phyloP scores from a whole-genome alignment of 176 grass and related monocot species.

The Tillandsia leiboldiana region DNA sequence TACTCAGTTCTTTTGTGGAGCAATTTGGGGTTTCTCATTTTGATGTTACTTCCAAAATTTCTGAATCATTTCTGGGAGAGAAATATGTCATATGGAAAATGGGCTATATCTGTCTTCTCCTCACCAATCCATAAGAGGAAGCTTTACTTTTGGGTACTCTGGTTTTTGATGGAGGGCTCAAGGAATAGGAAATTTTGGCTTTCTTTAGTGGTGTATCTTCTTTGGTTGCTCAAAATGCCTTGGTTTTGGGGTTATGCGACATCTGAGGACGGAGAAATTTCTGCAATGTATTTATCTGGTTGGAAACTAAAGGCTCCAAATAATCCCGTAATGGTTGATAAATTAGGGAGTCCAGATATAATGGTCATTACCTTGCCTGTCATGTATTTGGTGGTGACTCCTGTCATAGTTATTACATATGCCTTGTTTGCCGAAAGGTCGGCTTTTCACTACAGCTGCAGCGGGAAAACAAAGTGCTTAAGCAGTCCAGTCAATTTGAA shows the following conservation, averaged over 20 bases:
- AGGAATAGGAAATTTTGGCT: constrained; percentile 52
- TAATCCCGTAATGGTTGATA: constrained; percentile 12
- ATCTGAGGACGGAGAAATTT: constrained; percentile 61
- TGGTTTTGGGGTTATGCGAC: constrained; percentile 77
- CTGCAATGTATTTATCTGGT: constrained; percentile 62
- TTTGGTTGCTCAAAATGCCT: constrained; percentile 65
- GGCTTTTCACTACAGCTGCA: constrained; percentile 16
- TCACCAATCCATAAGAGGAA: constrained; percentile 33
- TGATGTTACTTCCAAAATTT: constrained; percentile 45
- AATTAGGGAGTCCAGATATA: constrained; percentile 51
- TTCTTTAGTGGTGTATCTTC: constrained; percentile 41
- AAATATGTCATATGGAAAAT: constrained; percentile 31
- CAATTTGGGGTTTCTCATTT: constrained; percentile 45
- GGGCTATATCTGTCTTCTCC: constrained; percentile 31
- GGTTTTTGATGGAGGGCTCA: constrained; percentile 62
- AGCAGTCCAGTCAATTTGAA: neutral
- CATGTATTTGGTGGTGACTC: constrained; percentile 61
- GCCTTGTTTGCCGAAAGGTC: constrained; percentile 54
- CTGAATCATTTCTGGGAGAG: constrained; percentile 33
- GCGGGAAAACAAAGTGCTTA: constrained; percentile 17
- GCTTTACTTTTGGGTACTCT: constrained; percentile 37
- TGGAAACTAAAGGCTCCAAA: constrained; percentile 39
- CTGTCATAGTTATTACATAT: constrained; percentile 43
- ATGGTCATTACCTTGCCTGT: constrained; percentile 78
- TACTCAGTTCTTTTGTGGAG: constrained; percentile 57